Evolutionary conservation across 768 basidiomycete species (phyloP), one percentile per base, ranked within the genome.

Genomic region (Russula sp.): DNA sequence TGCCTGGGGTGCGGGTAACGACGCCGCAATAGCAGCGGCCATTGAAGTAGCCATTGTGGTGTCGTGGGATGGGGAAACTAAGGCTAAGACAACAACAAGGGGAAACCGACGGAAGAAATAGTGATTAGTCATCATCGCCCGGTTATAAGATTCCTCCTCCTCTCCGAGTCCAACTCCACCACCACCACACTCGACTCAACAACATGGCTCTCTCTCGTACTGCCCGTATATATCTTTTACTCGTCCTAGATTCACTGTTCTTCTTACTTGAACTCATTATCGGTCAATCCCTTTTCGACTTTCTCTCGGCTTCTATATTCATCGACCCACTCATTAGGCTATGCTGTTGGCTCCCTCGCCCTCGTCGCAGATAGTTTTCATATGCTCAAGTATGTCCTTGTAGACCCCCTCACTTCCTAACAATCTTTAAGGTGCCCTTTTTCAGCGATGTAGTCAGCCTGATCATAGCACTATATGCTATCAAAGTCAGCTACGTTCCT

Each of bases 341-440:
- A 96, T 86, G 85, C 89, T n/a, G 93, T 97, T 59, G 94, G 94
- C 35, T 96, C 94, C 0, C 84, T 98, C 1, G 95, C 95, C 1
- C 87, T 98, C 58, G 87, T 99, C 52, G 96, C 96, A 8, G 96
- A 98, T 77, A 90, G 89, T 68, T 98, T 98, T 75, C 96, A 98
- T 77, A 98, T 97, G 95, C 86, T 98, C 77, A 98, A 98, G 94
- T 95, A 67, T 64, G 87, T 76, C 49, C 22, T 16, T 55, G 32
- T 3, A n/a, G 4, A 27, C 9, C 50, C 32, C 58, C 57, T 22
- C 51, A 31, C 22, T 49, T 32, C 11, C n/a, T 48, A 4, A 7
- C 5, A 14, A n/a, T 20, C 34, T 34, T 27, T 31, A 14, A 48
- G 2, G 71, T 50, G 64, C 51, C 62, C 62, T 40, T 53, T 61